Conservation (phyloP, 257 asterid species). For the Gardenia jasminoides region DNA sequence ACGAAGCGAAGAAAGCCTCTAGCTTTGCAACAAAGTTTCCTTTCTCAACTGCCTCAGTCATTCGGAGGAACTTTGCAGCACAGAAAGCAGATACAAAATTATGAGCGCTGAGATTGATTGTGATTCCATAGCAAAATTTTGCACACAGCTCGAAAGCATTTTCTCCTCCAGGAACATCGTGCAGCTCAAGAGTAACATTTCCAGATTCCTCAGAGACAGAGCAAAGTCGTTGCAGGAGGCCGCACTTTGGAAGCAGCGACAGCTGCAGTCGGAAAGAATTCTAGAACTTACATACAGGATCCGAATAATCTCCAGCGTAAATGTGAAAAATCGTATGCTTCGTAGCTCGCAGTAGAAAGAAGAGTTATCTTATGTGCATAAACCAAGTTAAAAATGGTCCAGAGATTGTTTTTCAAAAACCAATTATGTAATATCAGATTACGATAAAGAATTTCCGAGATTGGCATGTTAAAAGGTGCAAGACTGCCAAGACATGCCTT, state of each 20-base stretch:
- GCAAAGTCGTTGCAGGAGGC: constrained; percentile 50
- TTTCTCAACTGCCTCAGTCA: constrained; percentile 63
- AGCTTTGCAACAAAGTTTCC: constrained; percentile 57
- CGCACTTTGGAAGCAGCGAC: constrained; percentile 65
- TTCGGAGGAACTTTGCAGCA: constrained; percentile 69
- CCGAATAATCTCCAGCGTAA: constrained; percentile 3
- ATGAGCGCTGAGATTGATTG: constrained; percentile 68
- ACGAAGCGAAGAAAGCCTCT: constrained; percentile 66
- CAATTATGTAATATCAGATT: not conserved
- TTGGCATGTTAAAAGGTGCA: not conserved
- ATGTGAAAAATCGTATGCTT: not conserved
- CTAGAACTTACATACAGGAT: constrained; percentile 16
- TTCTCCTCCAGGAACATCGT: constrained; percentile 75
- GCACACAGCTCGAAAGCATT: constrained; percentile 75
- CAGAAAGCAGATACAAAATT: constrained; percentile 58
- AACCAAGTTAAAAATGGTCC: not conserved
- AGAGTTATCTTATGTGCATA: not conserved
- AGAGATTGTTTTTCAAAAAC: not conserved
- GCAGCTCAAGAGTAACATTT: constrained; percentile 42
- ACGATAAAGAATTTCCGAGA: not conserved
- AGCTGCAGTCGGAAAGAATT: constrained; percentile 47
- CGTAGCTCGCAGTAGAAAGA: not conserved
- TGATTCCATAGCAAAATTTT: constrained; percentile 75
- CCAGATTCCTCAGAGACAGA: constrained; percentile 37
- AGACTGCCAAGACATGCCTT: not conserved